Evolutionary conservation across 2,329 filamentous ascomycete species (phyloP).

Genomic region (Aspergillus pseudoglaucus): DNA sequence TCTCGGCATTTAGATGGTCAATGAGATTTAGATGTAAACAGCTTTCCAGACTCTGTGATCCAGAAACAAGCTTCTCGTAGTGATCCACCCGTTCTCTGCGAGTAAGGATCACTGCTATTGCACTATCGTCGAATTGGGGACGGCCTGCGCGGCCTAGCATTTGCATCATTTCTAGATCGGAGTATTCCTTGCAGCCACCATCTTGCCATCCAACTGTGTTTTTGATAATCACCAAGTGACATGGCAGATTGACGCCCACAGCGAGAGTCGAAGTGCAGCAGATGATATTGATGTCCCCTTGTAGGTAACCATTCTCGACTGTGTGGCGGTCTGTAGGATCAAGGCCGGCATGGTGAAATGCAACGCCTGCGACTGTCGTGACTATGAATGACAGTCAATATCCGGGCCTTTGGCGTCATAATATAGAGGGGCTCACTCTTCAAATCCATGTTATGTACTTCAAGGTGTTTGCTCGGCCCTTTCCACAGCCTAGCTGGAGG

Average conservation of each 20-base stretch:
- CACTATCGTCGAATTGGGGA: constrained; percentile 73
- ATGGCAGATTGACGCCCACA: constrained; percentile 76
- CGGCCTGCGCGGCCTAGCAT: constrained; percentile 81
- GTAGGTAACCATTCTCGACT: constrained; percentile 62
- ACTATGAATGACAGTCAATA: constrained; percentile 23
- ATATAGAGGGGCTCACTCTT: constrained; percentile 37
- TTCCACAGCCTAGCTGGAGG: constrained; percentile 57
- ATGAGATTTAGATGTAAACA: constrained; percentile 71
- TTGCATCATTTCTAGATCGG: constrained; percentile 80
- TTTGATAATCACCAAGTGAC: constrained; percentile 77
- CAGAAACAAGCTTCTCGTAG: constrained; percentile 69
- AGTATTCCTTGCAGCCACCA: constrained; percentile 60
- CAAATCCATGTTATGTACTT: constrained; percentile 55
- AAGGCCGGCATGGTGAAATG: constrained; percentile 77
- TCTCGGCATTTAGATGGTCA: constrained; percentile 79
- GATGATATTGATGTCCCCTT: constrained; percentile 69
- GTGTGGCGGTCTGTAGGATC: constrained; percentile 56
- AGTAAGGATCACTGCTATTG: constrained; percentile 74
- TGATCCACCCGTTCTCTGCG: constrained; percentile 55
- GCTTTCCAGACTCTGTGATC: constrained; percentile 69
- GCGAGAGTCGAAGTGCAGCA: constrained; percentile 83
- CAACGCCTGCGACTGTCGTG: constrained; percentile 55
- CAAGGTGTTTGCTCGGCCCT: constrained; percentile 46
- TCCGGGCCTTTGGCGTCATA: background rate
- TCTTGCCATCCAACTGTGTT: constrained; percentile 64